These are phyloP conservation scores for Oryza officinalis DNA, from an alignment of 176 grass and related monocot genomes.

Conservation along the genomic window DNA sequence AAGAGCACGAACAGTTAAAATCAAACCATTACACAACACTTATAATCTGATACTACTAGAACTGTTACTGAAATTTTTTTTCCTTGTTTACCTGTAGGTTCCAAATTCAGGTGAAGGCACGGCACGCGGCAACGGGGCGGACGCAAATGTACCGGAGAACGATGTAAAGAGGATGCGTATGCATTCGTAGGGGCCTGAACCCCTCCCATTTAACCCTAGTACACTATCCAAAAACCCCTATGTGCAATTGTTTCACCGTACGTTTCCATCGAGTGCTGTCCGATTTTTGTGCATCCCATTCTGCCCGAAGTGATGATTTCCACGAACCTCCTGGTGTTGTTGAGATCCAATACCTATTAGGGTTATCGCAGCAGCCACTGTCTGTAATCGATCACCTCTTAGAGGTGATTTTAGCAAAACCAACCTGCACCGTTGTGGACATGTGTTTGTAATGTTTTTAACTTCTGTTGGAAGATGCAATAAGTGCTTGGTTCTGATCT, in stretches of 20 bases:
- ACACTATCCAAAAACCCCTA: not conserved
- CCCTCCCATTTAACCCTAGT: not conserved
- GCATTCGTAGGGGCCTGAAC: conserved; percentile 30
- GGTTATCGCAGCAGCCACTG: not conserved
- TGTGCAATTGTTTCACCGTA: not conserved
- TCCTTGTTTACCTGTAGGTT: conserved; percentile 47
- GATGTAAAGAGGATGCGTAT: conserved; percentile 88
- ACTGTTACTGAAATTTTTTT: not conserved
- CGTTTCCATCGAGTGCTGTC: conserved; percentile 16
- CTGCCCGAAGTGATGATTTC: conserved; percentile 19
- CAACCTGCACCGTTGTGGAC: conserved; percentile 5
- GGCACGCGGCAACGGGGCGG: conserved; percentile 57
- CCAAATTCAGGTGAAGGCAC: conserved; percentile 31
- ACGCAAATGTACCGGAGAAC: conserved; percentile 77
- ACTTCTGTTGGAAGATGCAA: not conserved
- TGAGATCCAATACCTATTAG: not conserved
- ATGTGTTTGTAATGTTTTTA: conserved; percentile 17
- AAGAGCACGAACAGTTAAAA: not conserved
- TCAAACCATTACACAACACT: not conserved
- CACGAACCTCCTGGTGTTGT: conserved; percentile 6
- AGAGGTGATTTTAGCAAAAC: conserved; percentile 30
- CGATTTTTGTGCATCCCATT: conserved; percentile 29
- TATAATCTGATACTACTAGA: not conserved
- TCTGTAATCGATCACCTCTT: conserved; percentile 32
- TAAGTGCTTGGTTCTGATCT: conserved; percentile 10